Evolutionary conservation across 2,329 filamentous ascomycete genomes (phyloP).

Genomic region (Raffaelea albimanens): DNA sequence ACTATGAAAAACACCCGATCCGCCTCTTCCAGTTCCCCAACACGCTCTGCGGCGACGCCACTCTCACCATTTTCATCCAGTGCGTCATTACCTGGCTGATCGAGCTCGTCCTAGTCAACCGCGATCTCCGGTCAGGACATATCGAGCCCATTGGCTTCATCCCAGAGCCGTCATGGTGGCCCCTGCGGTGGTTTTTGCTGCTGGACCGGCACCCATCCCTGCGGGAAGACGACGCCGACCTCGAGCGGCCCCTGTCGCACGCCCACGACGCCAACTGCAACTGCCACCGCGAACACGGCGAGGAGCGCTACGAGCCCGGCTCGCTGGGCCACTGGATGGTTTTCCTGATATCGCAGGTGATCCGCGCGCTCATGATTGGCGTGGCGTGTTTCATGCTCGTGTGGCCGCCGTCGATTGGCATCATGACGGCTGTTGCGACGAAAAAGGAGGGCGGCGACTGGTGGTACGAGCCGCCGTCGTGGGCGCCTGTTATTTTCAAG

Average conservation of each 20-base stretch:
- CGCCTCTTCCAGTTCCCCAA: slow-evolving; percentile 40
- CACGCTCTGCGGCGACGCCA: slow-evolving; percentile 39
- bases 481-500: slow-evolving; percentile 42
- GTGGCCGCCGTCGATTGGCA: slow-evolving; percentile 33
- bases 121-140: slow-evolving; percentile 32
- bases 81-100: slow-evolving; percentile 41
- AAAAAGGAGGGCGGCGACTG: slow-evolving; percentile 29
- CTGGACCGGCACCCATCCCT: slow-evolving; percentile 21
- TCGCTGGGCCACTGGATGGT: slow-evolving; percentile 20
- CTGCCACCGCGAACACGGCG: slow-evolving; percentile 9
- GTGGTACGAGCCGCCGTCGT: slow-evolving; percentile 21
- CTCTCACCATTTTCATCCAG: slow-evolving; percentile 41
- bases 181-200: slow-evolving; percentile 35
- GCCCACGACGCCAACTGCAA: slow-evolving; percentile 11
- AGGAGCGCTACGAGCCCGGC: slow-evolving; percentile 17
- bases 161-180: slow-evolving; percentile 21
- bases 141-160: slow-evolving; percentile 38
- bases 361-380: slow-evolving; percentile 25
- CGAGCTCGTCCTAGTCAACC: slow-evolving; percentile 36
- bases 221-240: neutral
- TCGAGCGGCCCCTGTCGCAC: slow-evolving; percentile 2
- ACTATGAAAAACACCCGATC: slow-evolving; percentile 27
- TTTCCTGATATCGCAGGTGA: slow-evolving; percentile 25
- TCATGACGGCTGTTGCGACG: slow-evolving; percentile 28
- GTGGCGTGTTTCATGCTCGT: slow-evolving; percentile 31